Base-by-base conservation (phyloP, 768 basidiomycete species). In the Rhodotorula taiwanensis region DNA sequence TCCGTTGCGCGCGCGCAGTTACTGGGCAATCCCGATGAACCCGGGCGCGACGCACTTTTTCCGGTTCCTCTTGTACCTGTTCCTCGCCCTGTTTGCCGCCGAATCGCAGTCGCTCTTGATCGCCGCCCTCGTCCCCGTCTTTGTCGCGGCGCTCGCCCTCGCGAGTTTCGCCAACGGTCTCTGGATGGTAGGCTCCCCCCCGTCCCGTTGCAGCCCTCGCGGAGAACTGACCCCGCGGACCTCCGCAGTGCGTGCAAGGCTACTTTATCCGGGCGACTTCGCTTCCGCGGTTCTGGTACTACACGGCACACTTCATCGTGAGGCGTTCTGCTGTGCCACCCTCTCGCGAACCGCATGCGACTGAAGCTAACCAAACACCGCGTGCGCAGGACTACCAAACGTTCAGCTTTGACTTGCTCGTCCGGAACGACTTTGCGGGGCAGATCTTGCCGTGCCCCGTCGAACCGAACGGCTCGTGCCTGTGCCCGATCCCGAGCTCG, bases 241-340 rank as follows among this genome's bases (percentile, higher is more conserved):
- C 36, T 16, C 36, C 36, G 36, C 36, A 39, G 36, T 11, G 55
- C 65, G 66, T 60, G 58, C 54, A 67, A 33, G 60, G 72, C 20
- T 68, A 66, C 62, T 82, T 81, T 74, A 81, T 83, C 75, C 78
- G 79, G 69, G 79, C 82, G 1, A 74, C 79, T 11, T 79, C 79
- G 14, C 77, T 84, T 4, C 83, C 83, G 0, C 75, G 80, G 0
- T 84, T 83, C 72, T 83, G 83, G 83, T 82, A 77, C 70, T 82
- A 78, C 67, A 27, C 45, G 57, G 81, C 83, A 76, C 82, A 82
- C 62, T 82, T 78, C 52, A 81, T 82, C 72, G 78, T 78, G 69
- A 79, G 79, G 57, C 76, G 77, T 76, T 78, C 66, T 71, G 77
- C 1, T 63, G 78, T 14, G 5, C 21, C n/a, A 13, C n/a, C 4